Base-by-base conservation (phyloP, 2,329 filamentous ascomycete species). In the Dothiorella sarmentorum region DNA sequence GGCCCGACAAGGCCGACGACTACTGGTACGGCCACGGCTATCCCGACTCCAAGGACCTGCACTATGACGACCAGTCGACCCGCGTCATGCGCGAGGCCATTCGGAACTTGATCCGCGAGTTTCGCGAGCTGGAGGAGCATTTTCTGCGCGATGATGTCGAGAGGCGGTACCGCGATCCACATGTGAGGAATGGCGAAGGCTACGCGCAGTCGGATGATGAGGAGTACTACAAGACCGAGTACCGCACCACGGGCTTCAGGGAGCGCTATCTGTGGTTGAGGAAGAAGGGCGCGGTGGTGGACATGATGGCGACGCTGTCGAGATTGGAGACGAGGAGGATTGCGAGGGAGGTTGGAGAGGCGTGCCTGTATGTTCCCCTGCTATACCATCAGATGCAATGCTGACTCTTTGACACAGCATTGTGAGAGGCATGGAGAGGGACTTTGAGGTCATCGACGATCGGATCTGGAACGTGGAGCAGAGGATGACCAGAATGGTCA, bases 281-380 rank as follows among this genome's bases (percentile, higher is more conserved):
- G 35, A 65, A 60, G 49, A 76, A 75, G 59, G 62, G 66, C 2
- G 68, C 71, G 40, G 72, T 72, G 11, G 64, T 73, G 49, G 62
- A 61, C n/a, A 61, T 77, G 53, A 69, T 72, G 35, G 64, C 71
- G 42, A 62, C 64, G 3, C 53, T 78, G 56, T 69, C 63, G 59
- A 63, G 74, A 42, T 64, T 76, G 38, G 73, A 76, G 63, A 69
- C 70, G 4, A 66, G 75, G 52, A 62, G 74, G 45, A 76, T 72
- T 7, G 65, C 67, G 33, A 67, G 68, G 60, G 66, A 69, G 47
- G 64, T 69, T 4, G 68, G 65, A 13, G 58, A 61, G 20, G 43
- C 58, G 22, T 38, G 38, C 13, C 31, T 60, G 57, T 61, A 38
- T 24, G 57, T 60, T 13, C 6, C 37, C 11, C 3, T 33, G 5